phyloP scores from a whole-genome alignment of 2,329 filamentous ascomycete genomes.

The Thielaviopsis ethacetica region DNA sequence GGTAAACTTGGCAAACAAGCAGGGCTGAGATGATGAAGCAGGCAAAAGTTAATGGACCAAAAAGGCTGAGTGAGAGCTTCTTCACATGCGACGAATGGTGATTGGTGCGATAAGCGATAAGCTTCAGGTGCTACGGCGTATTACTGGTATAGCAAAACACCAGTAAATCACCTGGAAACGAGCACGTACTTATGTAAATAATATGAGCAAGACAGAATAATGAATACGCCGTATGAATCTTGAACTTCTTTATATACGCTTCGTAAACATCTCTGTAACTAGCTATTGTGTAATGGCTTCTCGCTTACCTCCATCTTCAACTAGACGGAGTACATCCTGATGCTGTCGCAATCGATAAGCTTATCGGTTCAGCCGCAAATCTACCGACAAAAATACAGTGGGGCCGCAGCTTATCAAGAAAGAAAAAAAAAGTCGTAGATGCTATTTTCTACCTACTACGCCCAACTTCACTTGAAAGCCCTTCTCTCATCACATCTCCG shows the following conservation, averaged over 20 bases:
- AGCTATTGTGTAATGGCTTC: too few species aligned
- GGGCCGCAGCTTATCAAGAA: neutral
- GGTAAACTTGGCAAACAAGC: constrained; percentile 2
- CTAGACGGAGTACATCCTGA: neutral
- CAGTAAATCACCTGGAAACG: too few species aligned
- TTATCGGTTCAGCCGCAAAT: constrained; percentile 13
- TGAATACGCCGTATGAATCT: too few species aligned
- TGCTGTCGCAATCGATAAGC: constrained; percentile 5
- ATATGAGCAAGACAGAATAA: too few species aligned
- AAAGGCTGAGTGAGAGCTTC: too few species aligned
- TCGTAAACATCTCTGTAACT: too few species aligned
- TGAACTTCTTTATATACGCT: too few species aligned
- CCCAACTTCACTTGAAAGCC: neutral
- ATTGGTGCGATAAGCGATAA: constrained; percentile 12
- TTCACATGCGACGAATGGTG: constrained; percentile 6
- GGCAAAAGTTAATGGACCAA: neutral
- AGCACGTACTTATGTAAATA: too few species aligned
- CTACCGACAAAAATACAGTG: constrained; percentile 12
- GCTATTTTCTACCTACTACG: neutral
- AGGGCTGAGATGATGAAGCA: neutral
- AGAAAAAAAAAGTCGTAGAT: neutral
- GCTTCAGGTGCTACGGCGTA: too few species aligned
- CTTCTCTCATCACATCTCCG: neutral
- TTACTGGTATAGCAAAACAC: too few species aligned
- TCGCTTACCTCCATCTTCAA: too few species aligned